These are phyloP conservation scores for Tulasnella sp. DNA, from an alignment of 768 basidiomycete genomes.

Conservation along the genomic window DNA sequence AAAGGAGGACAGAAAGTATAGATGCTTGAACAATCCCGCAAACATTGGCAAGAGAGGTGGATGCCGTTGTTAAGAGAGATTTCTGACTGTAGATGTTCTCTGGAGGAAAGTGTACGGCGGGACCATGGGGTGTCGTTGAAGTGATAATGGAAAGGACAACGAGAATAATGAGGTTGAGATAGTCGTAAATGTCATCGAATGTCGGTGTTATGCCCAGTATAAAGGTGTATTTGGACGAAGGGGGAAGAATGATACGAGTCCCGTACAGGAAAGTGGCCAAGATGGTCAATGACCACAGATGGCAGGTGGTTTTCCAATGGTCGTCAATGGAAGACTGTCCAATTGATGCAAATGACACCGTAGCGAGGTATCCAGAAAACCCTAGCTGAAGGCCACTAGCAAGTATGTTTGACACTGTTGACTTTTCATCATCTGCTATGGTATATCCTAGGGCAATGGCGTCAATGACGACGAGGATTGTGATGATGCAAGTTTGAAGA, in stretches of 20 bases:
- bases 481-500: constrained; percentile 35
- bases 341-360: constrained; percentile 41
- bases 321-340: constrained; percentile 29
- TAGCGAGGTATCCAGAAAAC: constrained; percentile 48
- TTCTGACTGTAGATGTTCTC: constrained; percentile 64
- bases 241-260: constrained; percentile 45
- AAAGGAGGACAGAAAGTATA: constrained; percentile 45
- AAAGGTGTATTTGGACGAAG: background rate
- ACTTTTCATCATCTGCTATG: constrained; percentile 22
- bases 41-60: constrained; percentile 59
- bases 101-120: constrained; percentile 59
- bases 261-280: constrained; percentile 36
- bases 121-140: constrained; percentile 52
- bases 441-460: constrained; percentile 41
- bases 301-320: constrained; percentile 40
- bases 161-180: constrained; percentile 40
- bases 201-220: background rate
- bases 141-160: constrained; percentile 33
- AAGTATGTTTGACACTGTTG: constrained; percentile 23
- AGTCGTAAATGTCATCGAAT: constrained; percentile 33
- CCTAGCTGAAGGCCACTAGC: constrained; percentile 35
- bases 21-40: constrained; percentile 35
- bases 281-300: constrained; percentile 45
- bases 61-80: constrained; percentile 44
- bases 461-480: constrained; percentile 37